Conservation (phyloP, 1,284 basidiomycete species). For the Thecaphora thlaspeos region DNA sequence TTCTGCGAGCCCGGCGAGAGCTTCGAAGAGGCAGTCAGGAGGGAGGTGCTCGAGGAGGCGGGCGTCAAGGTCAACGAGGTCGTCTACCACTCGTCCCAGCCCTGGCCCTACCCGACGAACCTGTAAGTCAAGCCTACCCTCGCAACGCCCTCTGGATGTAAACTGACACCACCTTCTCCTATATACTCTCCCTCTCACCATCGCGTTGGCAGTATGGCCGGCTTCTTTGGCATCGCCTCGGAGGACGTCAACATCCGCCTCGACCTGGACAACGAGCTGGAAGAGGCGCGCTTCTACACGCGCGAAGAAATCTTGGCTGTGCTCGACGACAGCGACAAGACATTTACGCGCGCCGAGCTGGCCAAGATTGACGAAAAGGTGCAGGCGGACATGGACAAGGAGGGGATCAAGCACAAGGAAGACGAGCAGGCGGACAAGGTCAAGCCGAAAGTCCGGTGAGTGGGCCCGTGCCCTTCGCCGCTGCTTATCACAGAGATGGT, state of each 20-base stretch:
- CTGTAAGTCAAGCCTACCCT: too few relatives aligned
- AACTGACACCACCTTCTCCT: too few relatives aligned
- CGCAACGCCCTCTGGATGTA: too few relatives aligned
- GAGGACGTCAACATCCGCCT: constrained; percentile 68
- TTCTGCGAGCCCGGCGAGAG: constrained; percentile 60
- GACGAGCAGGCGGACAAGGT: constrained; percentile 1
- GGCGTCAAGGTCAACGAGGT: constrained; percentile 82
- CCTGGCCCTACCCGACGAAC: constrained; percentile 74
- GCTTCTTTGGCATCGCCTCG: constrained; percentile 59
- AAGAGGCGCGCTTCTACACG: constrained; percentile 86
- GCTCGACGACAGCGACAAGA: constrained; percentile 60
- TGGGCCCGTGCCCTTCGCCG: not conserved
- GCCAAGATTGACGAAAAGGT: constrained; percentile 63
- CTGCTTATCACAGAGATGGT: too few relatives aligned
- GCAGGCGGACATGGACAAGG: constrained; percentile 41
- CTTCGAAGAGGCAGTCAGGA: constrained; percentile 87
- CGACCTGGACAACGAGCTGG: constrained; percentile 94
- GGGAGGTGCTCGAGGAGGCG: constrained; percentile 93
- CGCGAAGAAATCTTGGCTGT: constrained; percentile 71
- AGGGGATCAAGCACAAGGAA: constrained; percentile 55
- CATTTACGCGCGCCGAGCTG: constrained; percentile 66
- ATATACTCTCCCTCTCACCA: too few relatives aligned
- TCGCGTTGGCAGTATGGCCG: too few relatives aligned
- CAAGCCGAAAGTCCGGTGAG: not conserved
- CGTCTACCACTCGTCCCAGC: constrained; percentile 80